phyloP scores from a whole-genome alignment of 345 rosid species.

The Gossypium ekmanianum region DNA sequence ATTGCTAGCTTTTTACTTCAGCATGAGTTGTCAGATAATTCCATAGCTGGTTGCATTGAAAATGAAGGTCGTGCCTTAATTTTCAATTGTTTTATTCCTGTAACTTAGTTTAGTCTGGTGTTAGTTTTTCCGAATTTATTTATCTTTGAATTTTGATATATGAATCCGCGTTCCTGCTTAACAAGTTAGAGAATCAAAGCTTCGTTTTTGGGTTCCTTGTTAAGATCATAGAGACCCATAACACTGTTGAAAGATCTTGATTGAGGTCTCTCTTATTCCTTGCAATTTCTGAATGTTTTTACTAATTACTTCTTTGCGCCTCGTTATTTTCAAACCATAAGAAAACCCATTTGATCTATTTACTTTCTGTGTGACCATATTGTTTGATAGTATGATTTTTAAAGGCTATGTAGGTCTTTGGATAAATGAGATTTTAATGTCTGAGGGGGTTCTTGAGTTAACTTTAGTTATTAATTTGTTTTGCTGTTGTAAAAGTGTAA shows the following conservation, averaged over 20 bases:
- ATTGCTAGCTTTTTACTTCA: no score
- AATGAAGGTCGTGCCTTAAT: no score
- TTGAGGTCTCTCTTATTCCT: background rate
- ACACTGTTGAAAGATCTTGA: background rate
- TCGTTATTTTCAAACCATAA: background rate
- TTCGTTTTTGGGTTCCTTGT: background rate
- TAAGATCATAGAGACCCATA: background rate
- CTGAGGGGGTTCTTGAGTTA: background rate
- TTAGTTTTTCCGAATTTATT: background rate
- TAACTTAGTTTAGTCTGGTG: no score
- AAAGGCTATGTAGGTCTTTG: background rate
- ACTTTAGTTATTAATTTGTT: background rate
- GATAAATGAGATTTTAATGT: background rate
- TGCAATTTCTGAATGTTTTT: constrained; percentile 2
- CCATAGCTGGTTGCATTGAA: no score
- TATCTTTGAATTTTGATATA: background rate
- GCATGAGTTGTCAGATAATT: no score
- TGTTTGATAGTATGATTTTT: background rate
- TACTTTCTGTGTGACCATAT: background rate
- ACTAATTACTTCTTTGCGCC: constrained; percentile 8
- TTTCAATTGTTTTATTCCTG: no score
- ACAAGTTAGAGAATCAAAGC: constrained; percentile 5
- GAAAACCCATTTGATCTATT: constrained; percentile 16
- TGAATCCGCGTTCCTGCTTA: background rate
- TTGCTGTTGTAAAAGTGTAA: background rate